Evolutionary conservation across 371 early-diverging fungal genomes (phyloP).

Genomic region (Rhizopus delemar): DNA sequence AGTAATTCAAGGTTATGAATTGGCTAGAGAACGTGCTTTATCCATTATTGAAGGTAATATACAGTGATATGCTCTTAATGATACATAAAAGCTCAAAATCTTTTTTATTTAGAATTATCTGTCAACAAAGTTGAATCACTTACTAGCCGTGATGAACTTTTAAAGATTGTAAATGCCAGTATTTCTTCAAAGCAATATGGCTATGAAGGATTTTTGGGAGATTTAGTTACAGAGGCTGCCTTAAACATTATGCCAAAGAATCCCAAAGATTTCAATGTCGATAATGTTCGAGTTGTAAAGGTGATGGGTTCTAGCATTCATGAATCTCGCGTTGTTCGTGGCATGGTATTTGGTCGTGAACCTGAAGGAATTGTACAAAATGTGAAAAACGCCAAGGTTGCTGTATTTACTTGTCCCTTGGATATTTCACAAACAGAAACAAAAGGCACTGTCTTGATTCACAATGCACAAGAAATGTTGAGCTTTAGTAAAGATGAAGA

Average conservation of each 20-base stretch:
- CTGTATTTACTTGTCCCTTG: constrained; percentile 95
- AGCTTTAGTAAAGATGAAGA: constrained; percentile 95
- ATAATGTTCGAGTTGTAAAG: constrained; percentile 96
- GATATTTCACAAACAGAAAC: constrained; percentile 98
- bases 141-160: constrained; percentile 57
- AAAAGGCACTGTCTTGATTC: constrained; percentile 98
- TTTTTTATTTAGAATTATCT: constrained; percentile 56
- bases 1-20: constrained; percentile 91
- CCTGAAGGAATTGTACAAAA: constrained; percentile 82
- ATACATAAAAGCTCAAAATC: not conserved
- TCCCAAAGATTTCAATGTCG: constrained; percentile 88
- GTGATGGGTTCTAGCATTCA: constrained; percentile 92
- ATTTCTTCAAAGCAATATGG: constrained; percentile 94
- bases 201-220: constrained; percentile 84
- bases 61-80: not conserved
- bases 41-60: constrained; percentile 75
- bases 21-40: constrained; percentile 84
- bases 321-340: constrained; percentile 92
- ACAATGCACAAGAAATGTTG: constrained; percentile 96
- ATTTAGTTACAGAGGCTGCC: constrained; percentile 87
- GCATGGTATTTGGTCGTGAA: constrained; percentile 98
- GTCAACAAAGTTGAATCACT: constrained; percentile 68
- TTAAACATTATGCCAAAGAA: constrained; percentile 89
- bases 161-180: constrained; percentile 74
- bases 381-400: constrained; percentile 87